A percentile compares a stretch with the other conserved stretches of the same genome.
These are phyloP conservation scores for Eimeria acervulina DNA, from an alignment of 169 alveolate genomes.

Conservation along the genomic window DNA sequence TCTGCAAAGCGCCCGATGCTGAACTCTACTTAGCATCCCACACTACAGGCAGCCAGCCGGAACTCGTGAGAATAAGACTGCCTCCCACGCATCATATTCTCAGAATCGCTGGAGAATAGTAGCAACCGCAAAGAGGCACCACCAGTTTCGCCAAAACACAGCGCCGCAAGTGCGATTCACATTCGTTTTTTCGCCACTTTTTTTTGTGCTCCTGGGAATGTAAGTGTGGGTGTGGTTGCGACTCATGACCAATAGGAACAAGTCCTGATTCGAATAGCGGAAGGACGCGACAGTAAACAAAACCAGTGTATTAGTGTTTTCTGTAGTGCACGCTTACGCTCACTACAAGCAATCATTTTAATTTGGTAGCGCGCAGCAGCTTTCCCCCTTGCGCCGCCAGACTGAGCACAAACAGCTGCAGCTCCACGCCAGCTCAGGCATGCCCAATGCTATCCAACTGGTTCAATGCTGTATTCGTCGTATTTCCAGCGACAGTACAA, in stretches of 20 bases:
- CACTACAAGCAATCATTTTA: neutral
- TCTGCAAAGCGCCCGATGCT: neutral
- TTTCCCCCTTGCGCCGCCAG: neutral
- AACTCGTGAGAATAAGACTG: neutral
- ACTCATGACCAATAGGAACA: too few species aligned
- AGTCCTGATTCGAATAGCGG: too few species aligned
- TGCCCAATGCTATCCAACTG: neutral
- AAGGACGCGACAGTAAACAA: too few species aligned
- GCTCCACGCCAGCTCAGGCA: neutral
- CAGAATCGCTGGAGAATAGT: neutral
- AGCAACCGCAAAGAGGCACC: neutral
- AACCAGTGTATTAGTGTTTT: too few species aligned
- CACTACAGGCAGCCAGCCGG: neutral
- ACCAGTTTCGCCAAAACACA: neutral
- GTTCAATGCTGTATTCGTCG: neutral
- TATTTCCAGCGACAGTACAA: neutral
- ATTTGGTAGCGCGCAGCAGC: neutral
- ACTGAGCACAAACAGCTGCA: neutral
- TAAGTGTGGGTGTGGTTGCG: too few species aligned
- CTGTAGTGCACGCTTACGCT: too few species aligned
- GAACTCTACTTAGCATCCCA: neutral
- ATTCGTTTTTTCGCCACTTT: too few species aligned
- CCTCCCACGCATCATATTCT: neutral
- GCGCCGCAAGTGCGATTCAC: too few species aligned
- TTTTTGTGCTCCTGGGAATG: too few species aligned